These are phyloP conservation scores for Albizia julibrissin DNA, from an alignment of 306 rosid species.

Conservation along the genomic window DNA sequence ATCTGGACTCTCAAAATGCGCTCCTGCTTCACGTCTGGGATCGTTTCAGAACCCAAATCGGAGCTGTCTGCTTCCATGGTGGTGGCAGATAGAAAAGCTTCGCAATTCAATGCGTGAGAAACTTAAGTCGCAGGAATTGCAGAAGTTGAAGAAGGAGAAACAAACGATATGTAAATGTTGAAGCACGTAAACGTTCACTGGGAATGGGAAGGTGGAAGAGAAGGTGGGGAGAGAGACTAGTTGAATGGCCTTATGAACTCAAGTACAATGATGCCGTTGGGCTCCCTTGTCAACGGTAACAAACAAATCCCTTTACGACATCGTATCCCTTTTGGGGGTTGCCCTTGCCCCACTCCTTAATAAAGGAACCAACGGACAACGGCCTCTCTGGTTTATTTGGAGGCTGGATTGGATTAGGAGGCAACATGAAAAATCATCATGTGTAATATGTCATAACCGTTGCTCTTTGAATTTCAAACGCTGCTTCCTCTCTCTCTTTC, in stretches of 20 bases:
- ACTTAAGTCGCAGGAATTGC: background rate
- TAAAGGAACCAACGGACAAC: background rate
- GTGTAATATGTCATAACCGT: background rate
- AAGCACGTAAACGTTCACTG: background rate
- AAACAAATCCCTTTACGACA: background rate
- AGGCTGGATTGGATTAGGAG: background rate
- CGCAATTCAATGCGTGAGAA: background rate
- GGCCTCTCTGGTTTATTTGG: background rate
- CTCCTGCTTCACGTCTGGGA: background rate
- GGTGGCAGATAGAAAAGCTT: background rate
- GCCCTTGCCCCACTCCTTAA: background rate
- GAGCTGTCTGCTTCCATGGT: background rate
- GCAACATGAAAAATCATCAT: background rate
- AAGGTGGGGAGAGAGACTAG: too few relatives aligned
- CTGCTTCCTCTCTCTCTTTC: background rate
- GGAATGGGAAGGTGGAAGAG: background rate
- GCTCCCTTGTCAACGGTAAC: conserved; percentile 6
- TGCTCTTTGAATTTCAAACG: background rate
- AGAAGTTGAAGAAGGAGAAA: background rate
- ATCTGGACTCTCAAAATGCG: conserved; percentile 59
- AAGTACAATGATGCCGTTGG: background rate
- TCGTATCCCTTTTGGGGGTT: background rate
- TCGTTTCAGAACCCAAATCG: background rate
- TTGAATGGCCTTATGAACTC: background rate
- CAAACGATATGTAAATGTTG: background rate